phyloP scores from a whole-genome alignment of 2,329 filamentous ascomycete species.

The Pseudonectria foliicola region DNA sequence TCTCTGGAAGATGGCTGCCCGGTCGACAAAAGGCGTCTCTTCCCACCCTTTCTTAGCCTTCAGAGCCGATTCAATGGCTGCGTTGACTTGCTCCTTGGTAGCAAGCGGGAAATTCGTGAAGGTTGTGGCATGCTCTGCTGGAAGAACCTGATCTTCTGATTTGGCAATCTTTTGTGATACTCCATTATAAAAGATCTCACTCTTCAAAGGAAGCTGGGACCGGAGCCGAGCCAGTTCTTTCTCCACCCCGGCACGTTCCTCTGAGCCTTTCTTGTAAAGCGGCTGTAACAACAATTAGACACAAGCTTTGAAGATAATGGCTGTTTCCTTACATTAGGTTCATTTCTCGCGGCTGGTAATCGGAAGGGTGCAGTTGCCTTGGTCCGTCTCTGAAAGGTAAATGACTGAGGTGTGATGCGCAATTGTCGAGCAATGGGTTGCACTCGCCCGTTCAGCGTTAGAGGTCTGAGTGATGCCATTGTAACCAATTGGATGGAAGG shows the following conservation, averaged over 20 bases:
- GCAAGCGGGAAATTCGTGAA: conserved; percentile 31
- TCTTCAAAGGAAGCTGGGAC: conserved; percentile 24
- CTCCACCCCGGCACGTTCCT: conserved; percentile 24
- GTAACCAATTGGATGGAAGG: conserved; percentile 12
- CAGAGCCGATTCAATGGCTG: conserved; percentile 19
- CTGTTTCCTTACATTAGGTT: conserved; percentile 22
- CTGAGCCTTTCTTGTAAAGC: conserved; percentile 22
- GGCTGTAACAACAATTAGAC: conserved; percentile 13
- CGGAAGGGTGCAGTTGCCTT: conserved; percentile 24
- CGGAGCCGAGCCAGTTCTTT: conserved; percentile 23
- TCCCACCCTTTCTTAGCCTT: conserved; percentile 27
- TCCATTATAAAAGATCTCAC: conserved; percentile 26
- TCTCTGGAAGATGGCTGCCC: conserved; percentile 29
- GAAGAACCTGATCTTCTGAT: conserved; percentile 25
- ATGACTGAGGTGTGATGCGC: conserved; percentile 5
- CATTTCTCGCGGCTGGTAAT: conserved; percentile 25
- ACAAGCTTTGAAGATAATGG: not conserved
- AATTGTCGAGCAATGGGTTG: conserved; percentile 9
- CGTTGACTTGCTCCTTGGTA: conserved; percentile 23
- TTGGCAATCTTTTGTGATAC: conserved; percentile 19
- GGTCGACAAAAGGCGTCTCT: conserved; percentile 26
- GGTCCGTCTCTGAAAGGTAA: conserved; percentile 15
- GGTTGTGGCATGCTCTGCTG: conserved; percentile 25
- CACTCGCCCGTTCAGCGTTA: conserved; percentile 14
- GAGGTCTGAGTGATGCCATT: conserved; percentile 7